These are phyloP conservation scores for Talaromyces albobiverticillius DNA, from an alignment of 2,329 filamentous ascomycete species.

Conservation along the genomic window DNA sequence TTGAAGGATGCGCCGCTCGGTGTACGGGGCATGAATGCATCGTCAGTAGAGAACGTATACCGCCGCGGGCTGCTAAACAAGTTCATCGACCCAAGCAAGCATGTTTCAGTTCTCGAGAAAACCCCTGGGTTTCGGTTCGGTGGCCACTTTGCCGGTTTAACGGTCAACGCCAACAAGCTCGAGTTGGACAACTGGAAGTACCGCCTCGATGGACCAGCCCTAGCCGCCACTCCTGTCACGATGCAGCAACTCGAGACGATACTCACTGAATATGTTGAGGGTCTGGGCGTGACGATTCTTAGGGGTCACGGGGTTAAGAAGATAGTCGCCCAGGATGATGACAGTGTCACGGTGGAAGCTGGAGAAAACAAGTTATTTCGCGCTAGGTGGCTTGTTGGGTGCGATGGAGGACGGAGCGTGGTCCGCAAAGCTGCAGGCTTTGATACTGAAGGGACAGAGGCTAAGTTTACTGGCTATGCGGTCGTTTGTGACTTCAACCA, in stretches of 20 bases:
- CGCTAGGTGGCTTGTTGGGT: constrained; percentile 41
- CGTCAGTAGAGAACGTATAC: constrained; percentile 35
- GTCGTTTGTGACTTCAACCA: constrained; percentile 33
- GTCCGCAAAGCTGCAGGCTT: constrained; percentile 40
- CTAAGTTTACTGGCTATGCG: constrained; percentile 36
- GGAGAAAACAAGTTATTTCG: constrained; percentile 19
- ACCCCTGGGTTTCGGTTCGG: constrained; percentile 27
- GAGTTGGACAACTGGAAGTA: constrained; percentile 14
- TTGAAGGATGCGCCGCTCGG: constrained; percentile 27
- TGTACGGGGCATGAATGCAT: constrained; percentile 30
- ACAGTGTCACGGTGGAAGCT: constrained; percentile 12
- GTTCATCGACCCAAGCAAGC: constrained; percentile 18
- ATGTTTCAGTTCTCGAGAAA: constrained; percentile 16
- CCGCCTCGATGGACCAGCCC: constrained; percentile 4
- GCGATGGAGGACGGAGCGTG: constrained; percentile 42
- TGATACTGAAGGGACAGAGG: constrained; percentile 35
- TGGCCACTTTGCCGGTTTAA: constrained; percentile 30
- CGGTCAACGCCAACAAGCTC: constrained; percentile 20
- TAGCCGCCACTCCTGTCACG: constrained; percentile 11
- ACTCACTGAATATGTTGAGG: constrained; percentile 4
- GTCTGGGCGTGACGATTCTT: constrained; percentile 10
- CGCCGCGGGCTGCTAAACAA: constrained; percentile 38
- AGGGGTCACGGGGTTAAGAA: constrained; percentile 3
- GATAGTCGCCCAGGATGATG: constrained; percentile 12
- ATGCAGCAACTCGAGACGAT: constrained; percentile 4